These are phyloP conservation scores for Hymenoscyphus fraxineus DNA, from an alignment of 2,329 filamentous ascomycete species.

Conservation along the genomic window DNA sequence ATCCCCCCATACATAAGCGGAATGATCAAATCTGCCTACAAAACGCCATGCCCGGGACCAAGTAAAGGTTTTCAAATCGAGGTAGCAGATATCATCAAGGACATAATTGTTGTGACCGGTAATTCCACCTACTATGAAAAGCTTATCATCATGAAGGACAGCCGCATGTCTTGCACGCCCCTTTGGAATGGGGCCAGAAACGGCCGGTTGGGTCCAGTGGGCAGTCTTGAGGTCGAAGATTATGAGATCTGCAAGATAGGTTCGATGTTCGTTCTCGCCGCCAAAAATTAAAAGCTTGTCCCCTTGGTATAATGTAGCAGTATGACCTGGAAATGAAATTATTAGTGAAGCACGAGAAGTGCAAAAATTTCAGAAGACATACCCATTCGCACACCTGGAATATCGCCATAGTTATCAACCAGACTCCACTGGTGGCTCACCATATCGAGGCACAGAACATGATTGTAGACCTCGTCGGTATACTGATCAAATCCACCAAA, in stretches of 20 bases:
- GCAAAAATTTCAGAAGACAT: slow-evolving; percentile 32
- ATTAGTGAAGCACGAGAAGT: neutral
- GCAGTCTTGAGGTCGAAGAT: slow-evolving; percentile 93
- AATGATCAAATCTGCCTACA: slow-evolving; percentile 90
- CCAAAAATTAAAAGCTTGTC: slow-evolving; percentile 97
- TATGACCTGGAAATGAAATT: slow-evolving; percentile 64
- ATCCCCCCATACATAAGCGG: slow-evolving; percentile 86
- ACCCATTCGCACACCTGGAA: slow-evolving; percentile 96
- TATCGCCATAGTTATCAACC: slow-evolving; percentile 98
- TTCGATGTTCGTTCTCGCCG: slow-evolving; percentile 95
- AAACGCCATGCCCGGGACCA: slow-evolving; percentile 98
- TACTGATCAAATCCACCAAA: slow-evolving; percentile 99
- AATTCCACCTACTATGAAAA: slow-evolving; percentile 94
- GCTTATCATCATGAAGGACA: slow-evolving; percentile 87
- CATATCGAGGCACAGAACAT: slow-evolving; percentile 86
- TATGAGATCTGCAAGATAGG: slow-evolving; percentile 92
- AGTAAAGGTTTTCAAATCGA: slow-evolving; percentile 94
- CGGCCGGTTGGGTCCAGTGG: slow-evolving; percentile 89
- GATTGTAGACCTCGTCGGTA: slow-evolving; percentile 98
- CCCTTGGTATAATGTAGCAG: slow-evolving; percentile 87
- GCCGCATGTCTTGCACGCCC: slow-evolving; percentile 91
- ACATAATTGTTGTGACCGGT: slow-evolving; percentile 90
- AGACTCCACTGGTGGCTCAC: slow-evolving; percentile 87
- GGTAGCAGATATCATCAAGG: slow-evolving; percentile 91
- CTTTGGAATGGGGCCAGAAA: slow-evolving; percentile 79